Conservation (phyloP, 2,329 filamentous ascomycete species). For the Phialophora expanda region DNA sequence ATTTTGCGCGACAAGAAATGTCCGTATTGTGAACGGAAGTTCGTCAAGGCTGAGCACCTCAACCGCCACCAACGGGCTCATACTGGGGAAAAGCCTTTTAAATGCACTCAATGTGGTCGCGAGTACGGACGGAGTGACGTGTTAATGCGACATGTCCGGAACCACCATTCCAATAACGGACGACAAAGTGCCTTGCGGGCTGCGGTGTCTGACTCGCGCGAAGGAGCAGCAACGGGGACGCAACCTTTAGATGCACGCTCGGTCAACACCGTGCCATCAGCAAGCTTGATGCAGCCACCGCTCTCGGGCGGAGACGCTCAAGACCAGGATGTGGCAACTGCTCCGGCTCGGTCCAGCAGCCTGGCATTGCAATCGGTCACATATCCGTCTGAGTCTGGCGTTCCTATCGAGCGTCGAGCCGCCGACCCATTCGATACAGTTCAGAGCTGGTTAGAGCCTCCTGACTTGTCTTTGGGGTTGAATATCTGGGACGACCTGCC, state of each 20-base stretch:
- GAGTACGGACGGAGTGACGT: conserved; percentile 44
- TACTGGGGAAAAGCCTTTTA: conserved; percentile 97
- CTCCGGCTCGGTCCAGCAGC: background rate
- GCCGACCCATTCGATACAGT: conserved; percentile 9
- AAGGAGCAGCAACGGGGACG: background rate
- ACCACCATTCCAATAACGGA: conserved; percentile 14
- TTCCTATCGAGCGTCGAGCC: background rate
- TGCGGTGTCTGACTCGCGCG: background rate
- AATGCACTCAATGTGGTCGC: conserved; percentile 94
- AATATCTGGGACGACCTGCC: conserved; percentile 22
- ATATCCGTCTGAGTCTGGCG: background rate
- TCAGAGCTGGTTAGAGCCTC: conserved; percentile 14
- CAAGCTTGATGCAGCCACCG: conserved; percentile 7
- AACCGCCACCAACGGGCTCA: conserved; percentile 60
- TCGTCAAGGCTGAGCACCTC: conserved; percentile 43
- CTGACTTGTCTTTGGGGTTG: conserved; percentile 7
- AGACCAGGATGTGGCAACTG: too few relatives aligned
- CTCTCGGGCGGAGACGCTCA: background rate
- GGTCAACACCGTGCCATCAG: background rate
- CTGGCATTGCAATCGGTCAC: background rate
- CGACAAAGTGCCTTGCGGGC: background rate
- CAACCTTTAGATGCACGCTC: background rate
- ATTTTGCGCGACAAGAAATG: conserved; percentile 20
- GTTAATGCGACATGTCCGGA: conserved; percentile 21
- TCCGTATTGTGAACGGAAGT: conserved; percentile 20